These are phyloP conservation scores for Nitzschia sp. DNA, from an alignment of 108 stramenopile species.

Conservation along the genomic window DNA sequence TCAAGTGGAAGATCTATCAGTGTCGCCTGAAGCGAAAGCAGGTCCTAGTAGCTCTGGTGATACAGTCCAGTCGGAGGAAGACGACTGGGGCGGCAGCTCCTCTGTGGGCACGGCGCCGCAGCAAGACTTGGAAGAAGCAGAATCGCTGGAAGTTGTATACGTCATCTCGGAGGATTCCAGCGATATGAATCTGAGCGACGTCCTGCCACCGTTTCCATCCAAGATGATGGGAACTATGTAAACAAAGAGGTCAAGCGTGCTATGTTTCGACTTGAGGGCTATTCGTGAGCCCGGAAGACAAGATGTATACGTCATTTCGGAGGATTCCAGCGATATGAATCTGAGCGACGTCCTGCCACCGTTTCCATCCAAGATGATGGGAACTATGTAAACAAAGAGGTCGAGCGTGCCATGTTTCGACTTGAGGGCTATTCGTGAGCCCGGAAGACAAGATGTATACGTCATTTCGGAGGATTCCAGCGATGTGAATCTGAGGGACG, in stretches of 20 bases:
- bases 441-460: conserved; percentile 19
- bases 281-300: too few relatives aligned
- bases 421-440: too few relatives aligned
- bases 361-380: conserved; percentile 4
- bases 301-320: conserved; percentile 12
- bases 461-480: background rate
- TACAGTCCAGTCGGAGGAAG: background rate
- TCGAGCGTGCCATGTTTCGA: too few relatives aligned
- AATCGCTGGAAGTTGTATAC: conserved; percentile 17
- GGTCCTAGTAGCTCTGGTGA: background rate
- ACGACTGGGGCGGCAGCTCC: background rate
- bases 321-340: background rate
- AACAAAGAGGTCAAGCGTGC: too few relatives aligned
- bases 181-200: background rate
- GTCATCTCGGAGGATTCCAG: background rate
- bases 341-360: conserved; percentile 3
- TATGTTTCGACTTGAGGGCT: too few relatives aligned
- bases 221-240: background rate
- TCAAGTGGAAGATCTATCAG: background rate
- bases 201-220: conserved; percentile 12
- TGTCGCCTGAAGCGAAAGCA: background rate
- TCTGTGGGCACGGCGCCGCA: background rate
- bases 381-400: too few relatives aligned
- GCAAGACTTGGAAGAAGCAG: conserved; percentile 3
- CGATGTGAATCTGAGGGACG: background rate